Evolutionary conservation across 768 basidiomycete species (phyloP), one percentile per base, ranked within the genome.

Genomic region (Podaxis sp.): DNA sequence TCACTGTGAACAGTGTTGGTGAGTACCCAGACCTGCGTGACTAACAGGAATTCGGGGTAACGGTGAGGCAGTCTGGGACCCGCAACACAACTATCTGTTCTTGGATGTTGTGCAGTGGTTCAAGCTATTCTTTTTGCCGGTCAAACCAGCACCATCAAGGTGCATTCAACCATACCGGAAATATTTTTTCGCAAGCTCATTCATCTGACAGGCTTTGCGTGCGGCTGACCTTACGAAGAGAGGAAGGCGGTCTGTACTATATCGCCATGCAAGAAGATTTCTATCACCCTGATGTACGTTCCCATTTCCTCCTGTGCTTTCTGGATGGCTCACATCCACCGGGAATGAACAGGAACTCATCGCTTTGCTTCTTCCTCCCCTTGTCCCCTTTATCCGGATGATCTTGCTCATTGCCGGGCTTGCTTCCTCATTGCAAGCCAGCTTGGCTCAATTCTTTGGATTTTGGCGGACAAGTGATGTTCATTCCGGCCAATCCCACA

Each of bases 181-280:
- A 11, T 17, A 54, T 7, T 56, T 38, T n/a, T 36, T n/a, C 49
- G 36, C n/a, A 57, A 24, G 40, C 47, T 46, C 33, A 63, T 36
- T 29, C 11, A 19, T 15, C 43, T n/a, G 5, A 51, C 66, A 85
- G 82, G 24, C 74, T 86, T 47, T 43, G 85, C 24, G 77, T 81
- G 27, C 80, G 82, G 54, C 67, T 89, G 49, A 81, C 75, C 2
- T 77, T 90, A n/a, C 76, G 72, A 50, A 77, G 84, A 68, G 70
- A 37, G 46, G 53, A 72, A 47, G 69, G 73, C 19, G 76, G 71
- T 0, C 55, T 72, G 2, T 77, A 78, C 66, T 79, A 80, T 53
- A 87, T 90, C 52, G 66, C 73, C 0, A 70, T 74, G 56, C 86
- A 89, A 65, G 85, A 89, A 66, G 85, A 87, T 67, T 81, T 85